Percentiles rank a stretch among this genome's conserved stretches.
phyloP scores from a whole-genome alignment of 2,329 filamentous ascomycete genomes.

The Verticillium tricorpus region DNA sequence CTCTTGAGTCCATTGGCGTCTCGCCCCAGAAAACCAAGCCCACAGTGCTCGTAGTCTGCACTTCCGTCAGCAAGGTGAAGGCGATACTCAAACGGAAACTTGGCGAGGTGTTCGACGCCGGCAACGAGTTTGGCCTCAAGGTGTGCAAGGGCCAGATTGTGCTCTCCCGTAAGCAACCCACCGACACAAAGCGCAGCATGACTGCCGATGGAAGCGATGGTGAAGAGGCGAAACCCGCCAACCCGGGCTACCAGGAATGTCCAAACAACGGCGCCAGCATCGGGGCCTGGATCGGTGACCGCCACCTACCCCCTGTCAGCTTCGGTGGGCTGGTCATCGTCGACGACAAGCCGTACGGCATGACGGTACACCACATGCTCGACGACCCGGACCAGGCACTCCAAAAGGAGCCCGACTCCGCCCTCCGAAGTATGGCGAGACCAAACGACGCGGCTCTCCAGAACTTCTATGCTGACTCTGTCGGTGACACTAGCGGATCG shows the following conservation, averaged over 20 bases:
- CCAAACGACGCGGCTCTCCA: slow-evolving; percentile 26
- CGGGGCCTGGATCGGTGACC: slow-evolving; percentile 79
- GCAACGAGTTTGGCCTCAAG: slow-evolving; percentile 60
- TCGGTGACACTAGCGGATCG: slow-evolving; percentile 36
- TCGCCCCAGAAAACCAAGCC: slow-evolving; percentile 61
- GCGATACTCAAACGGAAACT: slow-evolving; percentile 67
- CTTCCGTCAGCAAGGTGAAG: slow-evolving; percentile 68
- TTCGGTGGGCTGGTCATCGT: slow-evolving; percentile 85
- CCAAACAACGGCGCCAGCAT: slow-evolving; percentile 89
- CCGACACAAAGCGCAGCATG: slow-evolving; percentile 11
- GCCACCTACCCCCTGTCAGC: slow-evolving; percentile 84
- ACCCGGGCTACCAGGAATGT: slow-evolving; percentile 71
- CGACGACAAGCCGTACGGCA: slow-evolving; percentile 79
- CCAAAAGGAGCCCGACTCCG: slow-evolving; percentile 13
- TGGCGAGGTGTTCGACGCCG: slow-evolving; percentile 58
- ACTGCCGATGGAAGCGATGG: slow-evolving; percentile 28
- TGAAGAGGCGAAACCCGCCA: slow-evolving; percentile 44
- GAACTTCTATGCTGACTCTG: slow-evolving; percentile 38
- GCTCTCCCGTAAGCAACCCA: slow-evolving; percentile 50
- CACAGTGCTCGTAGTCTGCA: slow-evolving; percentile 74
- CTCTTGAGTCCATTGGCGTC: slow-evolving; percentile 69
- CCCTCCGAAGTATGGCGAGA: slow-evolving; percentile 33
- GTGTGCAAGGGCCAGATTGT: slow-evolving; percentile 67
- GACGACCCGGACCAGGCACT: slow-evolving; percentile 56
- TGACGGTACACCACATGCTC: slow-evolving; percentile 97